Conservation (phyloP, 1,139 yeast genomes). For the Kluyveromyces marxianus region DNA sequence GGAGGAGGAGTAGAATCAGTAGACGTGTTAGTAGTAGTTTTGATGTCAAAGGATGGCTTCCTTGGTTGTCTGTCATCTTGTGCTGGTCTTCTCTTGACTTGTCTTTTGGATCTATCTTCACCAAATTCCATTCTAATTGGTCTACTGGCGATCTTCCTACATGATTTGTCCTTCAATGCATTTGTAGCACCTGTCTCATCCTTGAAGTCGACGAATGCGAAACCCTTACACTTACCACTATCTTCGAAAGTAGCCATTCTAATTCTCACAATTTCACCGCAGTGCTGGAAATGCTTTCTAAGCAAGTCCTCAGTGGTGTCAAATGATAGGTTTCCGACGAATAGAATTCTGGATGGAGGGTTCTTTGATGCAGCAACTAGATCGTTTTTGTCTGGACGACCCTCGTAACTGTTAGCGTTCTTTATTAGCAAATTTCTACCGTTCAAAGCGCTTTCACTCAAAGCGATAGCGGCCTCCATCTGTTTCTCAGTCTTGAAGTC, state of each 20-base stretch:
- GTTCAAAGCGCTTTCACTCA: conserved; percentile 66
- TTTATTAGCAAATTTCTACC: conserved; percentile 86
- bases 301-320: conserved; percentile 82
- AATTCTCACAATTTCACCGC: conserved; percentile 70
- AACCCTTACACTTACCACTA: conserved; percentile 92
- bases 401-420: conserved; percentile 73
- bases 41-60: conserved; percentile 1
- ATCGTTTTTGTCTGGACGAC: conserved; percentile 66
- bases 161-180: conserved; percentile 68
- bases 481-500: conserved; percentile 66
- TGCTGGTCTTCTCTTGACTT: conserved; percentile 28
- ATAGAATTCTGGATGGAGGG: conserved; percentile 83
- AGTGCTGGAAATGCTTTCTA: conserved; percentile 65
- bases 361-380: conserved; percentile 47
- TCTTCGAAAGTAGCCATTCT: conserved; percentile 98
- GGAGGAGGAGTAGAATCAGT: neutral
- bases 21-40: neutral
- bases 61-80: neutral
- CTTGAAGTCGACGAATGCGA: conserved; percentile 83
- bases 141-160: conserved; percentile 64
- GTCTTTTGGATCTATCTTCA: conserved; percentile 83
- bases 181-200: conserved; percentile 74
- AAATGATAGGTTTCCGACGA: conserved; percentile 88
- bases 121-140: conserved; percentile 85
- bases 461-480: conserved; percentile 53